Conservation (phyloP, 345 rosid species). For the Corchorus capsularis region DNA sequence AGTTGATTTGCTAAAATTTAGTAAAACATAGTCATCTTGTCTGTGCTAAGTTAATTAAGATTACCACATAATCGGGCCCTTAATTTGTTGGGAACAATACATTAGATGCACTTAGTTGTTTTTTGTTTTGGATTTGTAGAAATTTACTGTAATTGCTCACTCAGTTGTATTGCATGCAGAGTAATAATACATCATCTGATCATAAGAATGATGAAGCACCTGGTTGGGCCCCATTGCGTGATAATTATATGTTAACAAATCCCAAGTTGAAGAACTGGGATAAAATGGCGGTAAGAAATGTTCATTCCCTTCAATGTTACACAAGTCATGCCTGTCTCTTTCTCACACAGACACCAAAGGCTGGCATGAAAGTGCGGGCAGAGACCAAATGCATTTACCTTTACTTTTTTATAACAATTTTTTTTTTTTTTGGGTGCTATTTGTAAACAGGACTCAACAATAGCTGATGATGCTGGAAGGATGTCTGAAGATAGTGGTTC, state of each 20-base stretch:
- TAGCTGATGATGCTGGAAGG: slow-evolving; percentile 47
- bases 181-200: slow-evolving; percentile 27
- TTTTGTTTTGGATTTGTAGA: not conserved
- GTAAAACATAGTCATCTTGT: not conserved
- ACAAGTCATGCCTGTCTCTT: not conserved
- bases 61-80: not conserved
- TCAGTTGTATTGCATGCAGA: slow-evolving; percentile 38
- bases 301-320: not conserved
- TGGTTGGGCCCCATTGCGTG: slow-evolving; percentile 94
- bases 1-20: not conserved
- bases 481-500: slow-evolving; percentile 63
- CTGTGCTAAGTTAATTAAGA: not conserved
- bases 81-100: not conserved
- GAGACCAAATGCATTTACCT: not conserved
- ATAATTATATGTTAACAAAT: slow-evolving; percentile 87
- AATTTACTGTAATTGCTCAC: not conserved
- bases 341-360: not conserved
- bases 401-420: not conserved
- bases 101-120: not conserved
- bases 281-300: slow-evolving; percentile 62
- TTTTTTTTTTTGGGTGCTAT: not conserved
- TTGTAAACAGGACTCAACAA: slow-evolving; percentile 48
- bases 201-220: slow-evolving; percentile 55
- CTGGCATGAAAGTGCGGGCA: not conserved
- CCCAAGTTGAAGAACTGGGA: slow-evolving; percentile 92